Evolutionary conservation across 176 grass and related monocot species (phyloP).

Genomic region (Oryza punctata): DNA sequence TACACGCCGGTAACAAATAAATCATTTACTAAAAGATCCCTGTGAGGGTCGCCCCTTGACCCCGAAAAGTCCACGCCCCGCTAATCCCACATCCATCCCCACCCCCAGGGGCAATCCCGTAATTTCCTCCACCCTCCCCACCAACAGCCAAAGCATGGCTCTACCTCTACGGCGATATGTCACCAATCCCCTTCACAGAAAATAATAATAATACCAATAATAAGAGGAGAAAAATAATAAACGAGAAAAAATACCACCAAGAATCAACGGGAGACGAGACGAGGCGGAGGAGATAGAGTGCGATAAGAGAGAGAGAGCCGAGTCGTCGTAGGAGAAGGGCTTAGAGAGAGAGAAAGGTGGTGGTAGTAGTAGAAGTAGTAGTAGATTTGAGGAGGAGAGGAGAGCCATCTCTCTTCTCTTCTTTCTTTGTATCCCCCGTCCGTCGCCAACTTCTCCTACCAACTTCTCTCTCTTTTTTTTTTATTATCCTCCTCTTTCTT

Average conservation of each 20-base stretch:
- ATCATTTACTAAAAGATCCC: neutral
- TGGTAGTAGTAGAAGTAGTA: conserved; percentile 68
- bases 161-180: conserved; percentile 23
- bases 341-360: neutral
- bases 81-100: neutral
- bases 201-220: neutral
- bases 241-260: conserved; percentile 7
- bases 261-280: conserved; percentile 2
- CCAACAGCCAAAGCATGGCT: neutral
- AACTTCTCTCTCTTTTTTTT: conserved; percentile 45
- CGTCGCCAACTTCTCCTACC: conserved; percentile 59
- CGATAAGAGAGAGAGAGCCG: conserved; percentile 22
- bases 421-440: conserved; percentile 66
- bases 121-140: neutral
- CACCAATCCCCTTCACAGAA: conserved; percentile 50
- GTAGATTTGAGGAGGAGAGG: neutral
- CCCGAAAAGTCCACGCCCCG: conserved; percentile 27
- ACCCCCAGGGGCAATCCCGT: conserved; percentile 15
- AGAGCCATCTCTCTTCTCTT: conserved; percentile 63
- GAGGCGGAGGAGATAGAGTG: conserved; percentile 24
- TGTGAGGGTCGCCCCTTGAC: conserved; percentile 11
- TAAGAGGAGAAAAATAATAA: neutral
- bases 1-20: neutral
- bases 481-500: neutral
- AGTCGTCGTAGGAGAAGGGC: neutral